phyloP scores from a whole-genome alignment of 23 red algal genomes.

The Gracilariopsis chorda region DNA sequence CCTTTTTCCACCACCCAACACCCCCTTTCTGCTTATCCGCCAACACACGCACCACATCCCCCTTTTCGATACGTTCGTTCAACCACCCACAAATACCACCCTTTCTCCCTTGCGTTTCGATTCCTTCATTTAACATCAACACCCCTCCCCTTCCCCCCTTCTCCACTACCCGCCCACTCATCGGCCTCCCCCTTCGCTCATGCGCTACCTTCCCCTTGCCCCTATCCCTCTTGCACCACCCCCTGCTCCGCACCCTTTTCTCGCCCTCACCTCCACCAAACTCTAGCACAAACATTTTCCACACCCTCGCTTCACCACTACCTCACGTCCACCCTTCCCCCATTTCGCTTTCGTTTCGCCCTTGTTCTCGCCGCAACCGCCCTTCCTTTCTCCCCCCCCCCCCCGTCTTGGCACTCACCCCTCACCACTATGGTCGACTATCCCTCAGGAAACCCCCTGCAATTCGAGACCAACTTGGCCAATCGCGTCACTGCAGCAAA shows the following conservation, averaged over 20 bases:
- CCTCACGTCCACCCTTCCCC: neutral
- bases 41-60: too few species aligned
- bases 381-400: neutral
- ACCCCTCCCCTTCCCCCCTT: neutral
- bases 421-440: neutral
- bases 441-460: conserved; percentile 1
- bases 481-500: conserved; percentile 24
- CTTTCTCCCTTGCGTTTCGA: too few species aligned
- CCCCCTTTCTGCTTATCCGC: too few species aligned
- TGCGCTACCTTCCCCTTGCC: neutral
- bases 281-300: neutral
- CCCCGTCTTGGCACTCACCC: neutral
- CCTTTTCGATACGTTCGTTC: neutral
- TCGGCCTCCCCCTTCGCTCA: neutral
- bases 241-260: neutral
- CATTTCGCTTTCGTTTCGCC: neutral
- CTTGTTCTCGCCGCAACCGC: neutral
- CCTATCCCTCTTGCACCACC: neutral
- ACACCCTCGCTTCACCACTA: neutral
- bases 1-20: neutral
- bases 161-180: neutral
- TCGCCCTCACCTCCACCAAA: neutral
- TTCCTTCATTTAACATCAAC: neutral
- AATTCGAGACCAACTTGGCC: conserved; percentile 26
- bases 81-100: neutral